Conservation (phyloP, 495 filamentous ascomycete species). For the Mytilinidion resinicola region DNA sequence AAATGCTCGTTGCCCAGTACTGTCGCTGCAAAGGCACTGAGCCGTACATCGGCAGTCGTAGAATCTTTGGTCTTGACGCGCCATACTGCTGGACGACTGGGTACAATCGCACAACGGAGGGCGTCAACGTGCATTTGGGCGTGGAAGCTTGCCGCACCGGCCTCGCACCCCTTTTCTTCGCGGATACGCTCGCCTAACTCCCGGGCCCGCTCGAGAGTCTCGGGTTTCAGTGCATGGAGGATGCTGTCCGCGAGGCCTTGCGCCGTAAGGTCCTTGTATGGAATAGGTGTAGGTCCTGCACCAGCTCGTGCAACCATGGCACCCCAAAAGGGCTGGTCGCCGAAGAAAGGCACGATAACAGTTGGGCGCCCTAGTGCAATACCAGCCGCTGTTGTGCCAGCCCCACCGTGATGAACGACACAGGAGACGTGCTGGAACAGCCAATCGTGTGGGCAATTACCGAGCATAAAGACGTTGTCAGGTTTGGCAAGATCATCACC, state of each 20-base stretch:
- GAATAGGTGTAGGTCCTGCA: constrained; percentile 66
- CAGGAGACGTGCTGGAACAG: constrained; percentile 67
- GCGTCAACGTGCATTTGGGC: constrained; percentile 54
- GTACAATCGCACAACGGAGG: constrained; percentile 59
- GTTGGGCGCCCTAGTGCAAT: constrained; percentile 64
- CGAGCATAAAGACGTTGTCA: constrained; percentile 68
- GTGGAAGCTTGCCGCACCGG: constrained; percentile 64
- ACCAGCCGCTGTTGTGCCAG: constrained; percentile 73
- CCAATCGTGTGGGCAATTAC: constrained; percentile 78
- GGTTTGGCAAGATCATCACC: constrained; percentile 54
- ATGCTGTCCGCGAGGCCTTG: constrained; percentile 60
- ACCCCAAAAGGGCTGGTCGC: constrained; percentile 69
- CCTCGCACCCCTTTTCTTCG: constrained; percentile 56
- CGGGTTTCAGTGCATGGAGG: constrained; percentile 48
- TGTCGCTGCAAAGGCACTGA: constrained; percentile 63
- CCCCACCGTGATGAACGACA: constrained; percentile 78
- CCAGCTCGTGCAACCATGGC: constrained; percentile 64
- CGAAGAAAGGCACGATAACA: constrained; percentile 76
- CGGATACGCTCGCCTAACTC: constrained; percentile 56
- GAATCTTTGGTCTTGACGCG: constrained; percentile 46
- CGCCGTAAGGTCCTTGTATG: constrained; percentile 59
- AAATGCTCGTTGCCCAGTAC: constrained; percentile 55
- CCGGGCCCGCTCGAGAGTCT: constrained; percentile 50
- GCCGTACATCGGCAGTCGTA: constrained; percentile 44
- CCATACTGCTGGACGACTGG: constrained; percentile 63